Base-by-base conservation (phyloP, 2,329 filamentous ascomycete genomes). In the Emmonsiellopsis sp. region DNA sequence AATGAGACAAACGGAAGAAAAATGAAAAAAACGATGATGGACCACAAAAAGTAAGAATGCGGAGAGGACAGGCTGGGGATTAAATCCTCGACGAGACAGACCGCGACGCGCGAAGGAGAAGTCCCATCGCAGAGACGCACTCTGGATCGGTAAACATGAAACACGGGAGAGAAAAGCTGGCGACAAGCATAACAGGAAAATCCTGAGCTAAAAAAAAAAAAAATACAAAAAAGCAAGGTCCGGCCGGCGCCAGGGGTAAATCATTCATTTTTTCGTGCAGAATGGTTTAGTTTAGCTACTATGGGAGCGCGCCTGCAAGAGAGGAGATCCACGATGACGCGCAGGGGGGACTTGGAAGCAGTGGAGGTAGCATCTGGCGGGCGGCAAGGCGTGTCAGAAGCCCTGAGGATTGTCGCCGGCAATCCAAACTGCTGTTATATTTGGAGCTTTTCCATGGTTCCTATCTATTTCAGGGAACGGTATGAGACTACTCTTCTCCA, bases 51-150 rank as follows among this genome's bases (percentile, higher is more conserved):
- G 37, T n/a, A 53, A 32, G 37, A 41, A 32, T n/a, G 16, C 50
- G 50, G 34, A 53, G 31, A 47, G 31, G 51, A 52, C 45, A 35
- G 31, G 50, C 62, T 67, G 64, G 65, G 65, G 65, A 66, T 72
- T 72, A 71, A 72, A 72, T 72, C 57, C 50, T 55, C 58, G 44
- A 52, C 48, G 20, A 40, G 43, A 20, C 49, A 54, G 46, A 49
- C 46, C 20, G 46, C 38, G 46, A 26, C 46, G 46, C 46, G 46
- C 32, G 9, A 49, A 38, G 46, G 16, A 49, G 46, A 30, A 26
- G 5, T 26, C 15, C 34, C 35, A 38, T 49, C 46, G 46, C 46
- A 20, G 7, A 11, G 32, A 49, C 10, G 46, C 46, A 49, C 15
- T 49, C 15, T 20, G 38, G 46, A 49, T 49, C n/a, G 41, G 38